Evolutionary conservation across 2,329 filamentous ascomycete genomes (phyloP), one percentile per base, ranked within the genome.

Genomic region (Cercospora berteroae): DNA sequence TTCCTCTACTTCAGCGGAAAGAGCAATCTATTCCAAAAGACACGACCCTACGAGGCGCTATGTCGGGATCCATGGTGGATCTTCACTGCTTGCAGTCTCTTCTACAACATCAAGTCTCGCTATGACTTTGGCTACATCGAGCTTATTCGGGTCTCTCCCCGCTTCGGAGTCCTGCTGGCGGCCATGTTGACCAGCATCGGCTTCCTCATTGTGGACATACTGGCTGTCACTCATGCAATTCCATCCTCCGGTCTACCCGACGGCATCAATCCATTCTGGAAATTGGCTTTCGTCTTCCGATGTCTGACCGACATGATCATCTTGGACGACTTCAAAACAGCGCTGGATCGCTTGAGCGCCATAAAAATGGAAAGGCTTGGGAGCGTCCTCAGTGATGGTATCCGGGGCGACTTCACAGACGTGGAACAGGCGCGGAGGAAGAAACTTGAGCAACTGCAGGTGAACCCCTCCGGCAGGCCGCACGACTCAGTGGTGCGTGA

Each of bases 1-100:
- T 90, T 89, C 42, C 79, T 87, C 5, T 90, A 86, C 75, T 90
- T 89, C 76, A 74, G 72, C 69, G 73, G 74, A 59, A 70, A 70
- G 55, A 75, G 71, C 67, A 69, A 80, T 31, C 75, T 88, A 0
- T 89, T 89, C 72, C 73, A 80, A 4, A 79, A 79, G 3, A 88
- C 86, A 0, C 78, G 87, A 18, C 87, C 87, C 0, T 84, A 84
- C 60, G 88, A 90, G 75, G 85, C 87, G 2, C 74, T 89, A 0
- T 88, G 86, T 72, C 83, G 87, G 9, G 88, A 90, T 70, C 88
- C 88, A 0, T 90, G 88, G 88, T 90, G 88, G 88, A 83, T 90
- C 18, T 87, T 88, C 70, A 88, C 87, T 0, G 85, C 84, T 1
- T 72, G 83, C 67, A 86, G 82, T 23, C 80, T 90, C 3, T 85